Percentiles rank a stretch among this genome's conserved stretches.
Evolutionary conservation across 495 filamentous ascomycete genomes (phyloP).

Genomic region (Aspergillus carlsbadensis): DNA sequence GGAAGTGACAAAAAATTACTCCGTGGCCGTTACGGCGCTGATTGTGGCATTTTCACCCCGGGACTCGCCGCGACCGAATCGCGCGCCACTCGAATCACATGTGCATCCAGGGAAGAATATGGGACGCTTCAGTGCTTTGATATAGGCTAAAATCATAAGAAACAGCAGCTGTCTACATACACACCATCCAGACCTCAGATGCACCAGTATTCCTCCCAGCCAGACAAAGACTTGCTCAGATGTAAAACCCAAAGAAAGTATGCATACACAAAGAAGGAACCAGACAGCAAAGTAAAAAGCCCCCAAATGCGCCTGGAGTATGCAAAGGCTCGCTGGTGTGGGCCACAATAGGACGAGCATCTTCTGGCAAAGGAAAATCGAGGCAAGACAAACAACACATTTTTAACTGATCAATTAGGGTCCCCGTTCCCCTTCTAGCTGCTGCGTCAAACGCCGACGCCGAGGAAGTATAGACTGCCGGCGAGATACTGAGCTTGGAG

Average conservation of each 20-base stretch:
- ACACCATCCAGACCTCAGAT: background rate
- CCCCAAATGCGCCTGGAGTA: slow-evolving; percentile 22
- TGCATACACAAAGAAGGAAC: background rate
- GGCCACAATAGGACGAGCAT: background rate
- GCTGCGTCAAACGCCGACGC: slow-evolving; percentile 37
- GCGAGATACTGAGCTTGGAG: slow-evolving; percentile 35
- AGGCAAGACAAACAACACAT: slow-evolving; percentile 6
- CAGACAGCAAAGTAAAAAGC: slow-evolving; percentile 9
- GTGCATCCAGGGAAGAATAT: background rate
- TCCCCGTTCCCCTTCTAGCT: slow-evolving; percentile 40
- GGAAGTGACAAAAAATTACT: slow-evolving; percentile 11
- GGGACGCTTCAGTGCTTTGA: background rate
- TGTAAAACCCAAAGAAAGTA: slow-evolving; percentile 4
- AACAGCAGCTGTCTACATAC: slow-evolving; percentile 12
- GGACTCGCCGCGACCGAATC: background rate
- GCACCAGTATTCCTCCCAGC: slow-evolving; percentile 4
- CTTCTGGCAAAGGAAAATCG: slow-evolving; percentile 5
- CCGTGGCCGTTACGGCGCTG: slow-evolving; percentile 7
- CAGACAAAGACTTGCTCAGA: background rate
- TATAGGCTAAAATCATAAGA: background rate
- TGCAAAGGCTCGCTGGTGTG: slow-evolving; percentile 18
- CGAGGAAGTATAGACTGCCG: slow-evolving; percentile 41
- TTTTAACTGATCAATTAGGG: slow-evolving; percentile 16
- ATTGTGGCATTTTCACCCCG: slow-evolving; percentile 12
- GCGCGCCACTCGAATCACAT: background rate